Conservation (phyloP, 306 rosid genomes). For the Biancaea sappan region DNA sequence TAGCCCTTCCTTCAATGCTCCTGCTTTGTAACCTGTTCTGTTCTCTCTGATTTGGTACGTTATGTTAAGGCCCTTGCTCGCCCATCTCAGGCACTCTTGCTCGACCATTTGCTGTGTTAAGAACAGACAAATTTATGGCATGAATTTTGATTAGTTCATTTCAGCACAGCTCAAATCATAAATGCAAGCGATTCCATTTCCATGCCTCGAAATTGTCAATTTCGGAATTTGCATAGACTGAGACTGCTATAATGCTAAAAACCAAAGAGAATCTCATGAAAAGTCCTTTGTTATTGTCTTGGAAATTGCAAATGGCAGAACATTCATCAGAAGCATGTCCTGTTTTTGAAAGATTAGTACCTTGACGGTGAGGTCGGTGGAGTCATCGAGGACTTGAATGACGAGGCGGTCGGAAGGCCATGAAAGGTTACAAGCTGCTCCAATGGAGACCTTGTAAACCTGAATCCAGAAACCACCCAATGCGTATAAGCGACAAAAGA, state of each 20-base stretch:
- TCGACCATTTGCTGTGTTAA: conserved; percentile 88
- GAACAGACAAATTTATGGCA: not conserved
- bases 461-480: conserved; percentile 32
- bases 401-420: conserved; percentile 98
- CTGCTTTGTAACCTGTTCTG: conserved; percentile 89
- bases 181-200: conserved; percentile 10
- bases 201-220: not conserved
- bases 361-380: conserved; percentile 88
- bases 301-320: conserved; percentile 4
- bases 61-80: conserved; percentile 84
- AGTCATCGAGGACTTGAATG: conserved; percentile 96
- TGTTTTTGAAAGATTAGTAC: conserved; percentile 37
- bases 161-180: conserved; percentile 11
- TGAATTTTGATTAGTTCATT: not conserved
- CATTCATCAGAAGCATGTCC: not conserved
- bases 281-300: not conserved
- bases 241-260: not conserved
- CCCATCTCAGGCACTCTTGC: conserved; percentile 94
- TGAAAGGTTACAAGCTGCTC: conserved; percentile 95
- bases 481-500: not conserved
- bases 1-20: conserved; percentile 92
- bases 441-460: conserved; percentile 98
- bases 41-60: conserved; percentile 88
- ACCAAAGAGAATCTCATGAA: not conserved
- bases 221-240: conserved; percentile 1